These are phyloP conservation scores for Cystobasidium onofrii DNA, from an alignment of 768 basidiomycete species.

Conservation along the genomic window DNA sequence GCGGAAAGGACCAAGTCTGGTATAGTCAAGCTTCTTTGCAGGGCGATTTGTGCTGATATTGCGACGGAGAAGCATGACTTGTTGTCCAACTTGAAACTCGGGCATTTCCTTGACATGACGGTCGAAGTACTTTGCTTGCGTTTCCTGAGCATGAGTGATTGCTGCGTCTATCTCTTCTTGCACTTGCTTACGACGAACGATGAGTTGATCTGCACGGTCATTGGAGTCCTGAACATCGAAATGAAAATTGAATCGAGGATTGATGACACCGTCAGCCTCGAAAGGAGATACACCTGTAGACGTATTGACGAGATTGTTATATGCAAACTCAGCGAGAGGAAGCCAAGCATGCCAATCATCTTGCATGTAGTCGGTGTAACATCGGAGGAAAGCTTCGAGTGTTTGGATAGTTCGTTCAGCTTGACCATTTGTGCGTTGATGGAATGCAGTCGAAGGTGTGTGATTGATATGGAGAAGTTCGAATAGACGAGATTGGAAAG, in stretches of 20 bases:
- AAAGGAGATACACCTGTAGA: constrained; percentile 45
- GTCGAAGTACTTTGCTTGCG: neutral
- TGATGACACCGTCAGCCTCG: constrained; percentile 31
- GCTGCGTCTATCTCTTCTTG: neutral
- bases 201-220: neutral
- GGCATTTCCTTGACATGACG: neutral
- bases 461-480: constrained; percentile 39
- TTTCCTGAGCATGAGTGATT: neutral
- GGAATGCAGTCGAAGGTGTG: constrained; percentile 49
- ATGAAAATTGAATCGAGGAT: constrained; percentile 43
- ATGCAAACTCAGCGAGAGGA: constrained; percentile 44
- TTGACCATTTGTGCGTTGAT: constrained; percentile 50
- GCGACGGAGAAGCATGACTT: neutral
- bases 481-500: neutral
- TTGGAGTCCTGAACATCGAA: neutral
- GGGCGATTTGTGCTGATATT: neutral
- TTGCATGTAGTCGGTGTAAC: constrained; percentile 45
- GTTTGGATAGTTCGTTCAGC: constrained; percentile 49
- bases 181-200: neutral
- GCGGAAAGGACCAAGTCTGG: neutral
- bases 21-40: neutral
- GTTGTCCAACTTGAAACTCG: neutral
- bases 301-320: constrained; percentile 45
- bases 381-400: constrained; percentile 48
- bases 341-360: constrained; percentile 47